phyloP scores from a whole-genome alignment of 164 flowering plant genomes.

The Stephania japonica region DNA sequence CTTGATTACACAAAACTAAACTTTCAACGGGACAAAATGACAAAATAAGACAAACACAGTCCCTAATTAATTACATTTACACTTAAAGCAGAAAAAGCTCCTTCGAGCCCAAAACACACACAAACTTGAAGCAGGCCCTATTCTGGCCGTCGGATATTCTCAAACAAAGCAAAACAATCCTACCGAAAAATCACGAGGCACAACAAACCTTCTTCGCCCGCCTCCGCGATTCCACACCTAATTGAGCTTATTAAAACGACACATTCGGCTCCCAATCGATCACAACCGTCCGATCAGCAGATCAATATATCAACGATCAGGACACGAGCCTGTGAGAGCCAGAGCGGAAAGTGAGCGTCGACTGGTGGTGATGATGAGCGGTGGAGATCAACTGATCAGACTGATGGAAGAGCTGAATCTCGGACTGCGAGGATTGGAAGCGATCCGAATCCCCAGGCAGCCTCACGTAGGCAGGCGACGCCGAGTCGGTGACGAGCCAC shows the following conservation, averaged over 20 bases:
- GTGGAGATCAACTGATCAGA: constrained; percentile 30
- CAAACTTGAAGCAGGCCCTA: no score
- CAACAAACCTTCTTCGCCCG: background rate
- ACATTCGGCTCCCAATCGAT: background rate
- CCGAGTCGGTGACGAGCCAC: constrained; percentile 46
- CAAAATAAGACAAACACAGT: background rate
- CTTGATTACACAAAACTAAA: background rate
- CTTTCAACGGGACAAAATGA: background rate
- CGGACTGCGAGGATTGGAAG: constrained; percentile 34
- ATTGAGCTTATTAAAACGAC: no score
- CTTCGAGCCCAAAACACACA: no score
- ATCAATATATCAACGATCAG: constrained; percentile 1
- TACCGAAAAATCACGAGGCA: background rate
- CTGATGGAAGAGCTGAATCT: constrained; percentile 27
- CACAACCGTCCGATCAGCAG: background rate
- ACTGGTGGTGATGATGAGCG: constrained; percentile 21
- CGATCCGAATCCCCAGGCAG: constrained; percentile 84
- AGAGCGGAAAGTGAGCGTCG: constrained; percentile 26
- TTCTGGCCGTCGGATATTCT: no score
- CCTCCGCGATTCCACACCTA: background rate
- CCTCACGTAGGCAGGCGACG: constrained; percentile 57
- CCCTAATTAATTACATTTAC: background rate
- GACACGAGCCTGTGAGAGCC: constrained; percentile 26
- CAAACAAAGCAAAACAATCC: background rate
- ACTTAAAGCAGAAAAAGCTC: background rate